phyloP scores from a whole-genome alignment of 2,329 filamentous ascomycete species.

The Aspergillus japonicus region DNA sequence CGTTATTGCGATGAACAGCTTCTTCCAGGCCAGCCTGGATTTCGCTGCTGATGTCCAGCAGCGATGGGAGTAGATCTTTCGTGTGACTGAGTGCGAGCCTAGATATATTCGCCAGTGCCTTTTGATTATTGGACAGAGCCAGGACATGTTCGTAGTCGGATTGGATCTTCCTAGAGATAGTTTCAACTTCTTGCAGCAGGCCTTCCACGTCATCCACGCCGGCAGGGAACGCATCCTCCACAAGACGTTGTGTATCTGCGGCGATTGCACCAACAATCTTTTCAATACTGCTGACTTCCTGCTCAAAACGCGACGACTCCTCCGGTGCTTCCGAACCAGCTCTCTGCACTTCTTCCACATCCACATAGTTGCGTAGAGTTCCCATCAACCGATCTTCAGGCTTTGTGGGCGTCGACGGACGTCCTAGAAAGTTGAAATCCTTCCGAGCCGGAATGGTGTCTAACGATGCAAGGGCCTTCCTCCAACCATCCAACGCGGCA shows the following conservation, averaged over 20 bases:
- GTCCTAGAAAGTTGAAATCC: constrained; percentile 43
- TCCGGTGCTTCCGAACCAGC: constrained; percentile 65
- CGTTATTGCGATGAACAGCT: constrained; percentile 65
- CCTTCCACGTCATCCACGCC: constrained; percentile 63
- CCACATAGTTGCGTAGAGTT: constrained; percentile 73
- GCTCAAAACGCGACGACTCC: constrained; percentile 59
- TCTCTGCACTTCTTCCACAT: constrained; percentile 68
- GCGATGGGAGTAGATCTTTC: constrained; percentile 60
- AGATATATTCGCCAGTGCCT: constrained; percentile 60
- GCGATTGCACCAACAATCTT: constrained; percentile 61
- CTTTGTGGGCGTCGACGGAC: constrained; percentile 41
- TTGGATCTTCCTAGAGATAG: constrained; percentile 79
- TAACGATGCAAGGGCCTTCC: constrained; percentile 36
- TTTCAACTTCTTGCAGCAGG: constrained; percentile 80
- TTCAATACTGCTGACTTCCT: constrained; percentile 61
- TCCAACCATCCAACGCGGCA: constrained; percentile 46
- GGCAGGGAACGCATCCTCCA: constrained; percentile 50
- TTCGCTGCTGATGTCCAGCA: constrained; percentile 58
- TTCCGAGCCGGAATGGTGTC: constrained; percentile 45
- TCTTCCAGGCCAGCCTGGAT: constrained; percentile 50
- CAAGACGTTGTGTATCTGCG: constrained; percentile 48
- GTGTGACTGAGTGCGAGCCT: constrained; percentile 65
- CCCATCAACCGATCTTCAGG: constrained; percentile 49
- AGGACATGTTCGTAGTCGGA: constrained; percentile 80
- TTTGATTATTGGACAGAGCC: constrained; percentile 65